phyloP scores from a whole-genome alignment of 1,139 yeast genomes.

The Yamadazyma conglobata region DNA sequence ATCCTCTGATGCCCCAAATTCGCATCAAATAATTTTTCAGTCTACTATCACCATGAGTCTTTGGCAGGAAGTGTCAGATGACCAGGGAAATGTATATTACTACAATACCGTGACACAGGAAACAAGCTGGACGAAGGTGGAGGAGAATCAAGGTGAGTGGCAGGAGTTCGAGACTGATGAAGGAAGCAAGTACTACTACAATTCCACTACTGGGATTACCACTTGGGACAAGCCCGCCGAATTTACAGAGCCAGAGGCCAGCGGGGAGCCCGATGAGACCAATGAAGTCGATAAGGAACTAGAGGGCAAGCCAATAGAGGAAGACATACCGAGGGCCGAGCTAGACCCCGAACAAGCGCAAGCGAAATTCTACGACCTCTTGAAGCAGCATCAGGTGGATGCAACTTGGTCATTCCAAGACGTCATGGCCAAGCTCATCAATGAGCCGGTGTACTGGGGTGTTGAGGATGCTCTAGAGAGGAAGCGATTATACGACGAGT shows the following conservation, averaged over 20 bases:
- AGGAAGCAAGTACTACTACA: constrained; percentile 71
- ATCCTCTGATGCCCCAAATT: too few relatives aligned
- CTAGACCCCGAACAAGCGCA: constrained; percentile 24
- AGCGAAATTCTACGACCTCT: constrained; percentile 47
- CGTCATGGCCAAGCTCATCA: constrained; percentile 58
- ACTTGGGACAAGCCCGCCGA: constrained; percentile 77
- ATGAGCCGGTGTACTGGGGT: constrained; percentile 68
- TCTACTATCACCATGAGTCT: too few relatives aligned
- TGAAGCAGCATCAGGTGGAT: constrained; percentile 55
- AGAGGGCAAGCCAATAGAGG: constrained; percentile 9
- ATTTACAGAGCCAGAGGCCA: constrained; percentile 13
- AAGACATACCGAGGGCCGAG: constrained; percentile 3
- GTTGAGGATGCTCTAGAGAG: constrained; percentile 59
- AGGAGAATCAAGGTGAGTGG: constrained; percentile 56
- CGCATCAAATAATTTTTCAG: too few relatives aligned
- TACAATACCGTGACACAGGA: constrained; percentile 63
- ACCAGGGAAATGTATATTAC: constrained; percentile 68
- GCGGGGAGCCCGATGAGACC: constrained; percentile 8
- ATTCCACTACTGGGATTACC: constrained; percentile 60
- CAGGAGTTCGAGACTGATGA: constrained; percentile 62
- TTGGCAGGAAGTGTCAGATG: constrained; percentile 69
- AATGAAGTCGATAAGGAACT: constrained; percentile 5
- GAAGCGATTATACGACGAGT: constrained; percentile 63
- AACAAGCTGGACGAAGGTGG: constrained; percentile 84
- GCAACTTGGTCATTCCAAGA: constrained; percentile 73